These are phyloP conservation scores for Cercospora janseana DNA, from an alignment of 2,329 filamentous ascomycete species.

Conservation along the genomic window DNA sequence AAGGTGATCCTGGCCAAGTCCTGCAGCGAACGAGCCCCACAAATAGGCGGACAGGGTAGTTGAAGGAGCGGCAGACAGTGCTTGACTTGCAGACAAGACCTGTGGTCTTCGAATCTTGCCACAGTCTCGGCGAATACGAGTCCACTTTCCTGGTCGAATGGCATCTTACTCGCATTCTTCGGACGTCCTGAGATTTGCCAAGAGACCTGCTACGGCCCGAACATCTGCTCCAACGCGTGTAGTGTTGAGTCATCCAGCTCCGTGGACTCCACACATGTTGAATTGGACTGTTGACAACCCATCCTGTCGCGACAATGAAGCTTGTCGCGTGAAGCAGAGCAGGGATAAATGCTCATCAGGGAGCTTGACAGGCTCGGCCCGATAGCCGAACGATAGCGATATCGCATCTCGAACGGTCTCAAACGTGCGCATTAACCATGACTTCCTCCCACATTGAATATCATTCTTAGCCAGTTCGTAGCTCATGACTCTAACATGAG, in stretches of 20 bases:
- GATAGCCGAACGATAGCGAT: background rate
- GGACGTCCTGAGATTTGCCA: too few relatives aligned
- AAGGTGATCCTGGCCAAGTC: conserved; percentile 20
- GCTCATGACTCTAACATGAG: conserved; percentile 25
- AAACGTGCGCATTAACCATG: conserved; percentile 2
- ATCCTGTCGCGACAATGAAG: background rate
- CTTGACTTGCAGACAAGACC: background rate
- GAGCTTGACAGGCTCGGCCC: background rate
- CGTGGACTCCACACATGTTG: too few relatives aligned
- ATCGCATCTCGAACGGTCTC: conserved; percentile 8
- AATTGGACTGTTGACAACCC: too few relatives aligned
- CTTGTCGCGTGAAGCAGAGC: background rate
- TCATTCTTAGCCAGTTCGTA: background rate
- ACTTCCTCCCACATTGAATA: background rate
- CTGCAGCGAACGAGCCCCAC: conserved; percentile 14
- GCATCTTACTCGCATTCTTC: conserved; percentile 11
- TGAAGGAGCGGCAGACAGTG: background rate
- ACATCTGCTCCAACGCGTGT: too few relatives aligned
- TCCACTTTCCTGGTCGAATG: conserved; percentile 24
- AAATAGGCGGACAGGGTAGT: background rate
- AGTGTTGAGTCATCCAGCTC: too few relatives aligned
- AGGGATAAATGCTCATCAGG: background rate
- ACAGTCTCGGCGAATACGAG: conserved; percentile 24
- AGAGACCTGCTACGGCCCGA: too few relatives aligned
- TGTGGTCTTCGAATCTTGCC: background rate